phyloP scores from a whole-genome alignment of 768 basidiomycete genomes.

The Wakefieldia striispora region DNA sequence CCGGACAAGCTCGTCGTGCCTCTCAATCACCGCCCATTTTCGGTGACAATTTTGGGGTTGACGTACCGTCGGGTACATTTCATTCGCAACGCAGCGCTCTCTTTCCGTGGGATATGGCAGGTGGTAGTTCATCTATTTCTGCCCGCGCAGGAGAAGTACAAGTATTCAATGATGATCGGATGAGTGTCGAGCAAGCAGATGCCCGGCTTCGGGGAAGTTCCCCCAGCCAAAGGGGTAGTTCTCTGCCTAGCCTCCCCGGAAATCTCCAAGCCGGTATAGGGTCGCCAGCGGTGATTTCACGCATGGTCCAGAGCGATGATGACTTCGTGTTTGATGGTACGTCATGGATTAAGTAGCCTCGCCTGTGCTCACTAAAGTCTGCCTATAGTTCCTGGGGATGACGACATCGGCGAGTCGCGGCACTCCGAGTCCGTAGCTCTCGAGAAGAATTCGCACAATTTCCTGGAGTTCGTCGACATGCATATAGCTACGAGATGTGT shows the following conservation, averaged over 20 bases:
- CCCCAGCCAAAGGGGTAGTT: slow-evolving; percentile 55
- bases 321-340: slow-evolving; percentile 69
- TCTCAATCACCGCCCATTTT: slow-evolving; percentile 55
- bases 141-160: slow-evolving; percentile 36
- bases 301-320: slow-evolving; percentile 47
- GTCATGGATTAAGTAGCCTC: slow-evolving; percentile 9
- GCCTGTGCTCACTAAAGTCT: slow-evolving; percentile 13
- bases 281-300: slow-evolving; percentile 49
- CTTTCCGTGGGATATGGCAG: slow-evolving; percentile 86
- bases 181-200: slow-evolving; percentile 53
- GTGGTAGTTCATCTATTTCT: slow-evolving; percentile 54
- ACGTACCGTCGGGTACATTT: slow-evolving; percentile 38
- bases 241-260: slow-evolving; percentile 50
- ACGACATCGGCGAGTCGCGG: slow-evolving; percentile 44
- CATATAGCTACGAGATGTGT: not conserved
- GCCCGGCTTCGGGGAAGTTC: slow-evolving; percentile 53
- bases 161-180: slow-evolving; percentile 40
- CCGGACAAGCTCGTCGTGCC: slow-evolving; percentile 76
- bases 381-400: slow-evolving; percentile 28
- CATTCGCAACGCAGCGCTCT: slow-evolving; percentile 66
- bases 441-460: slow-evolving; percentile 77
- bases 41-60: slow-evolving; percentile 49
- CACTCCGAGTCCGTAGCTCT: slow-evolving; percentile 55
- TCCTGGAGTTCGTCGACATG: slow-evolving; percentile 59
- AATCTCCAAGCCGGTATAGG: slow-evolving; percentile 40